These are phyloP conservation scores for Jimgerdemannia flammicorona DNA, from an alignment of 192 early-diverging fungal genomes.

Conservation along the genomic window DNA sequence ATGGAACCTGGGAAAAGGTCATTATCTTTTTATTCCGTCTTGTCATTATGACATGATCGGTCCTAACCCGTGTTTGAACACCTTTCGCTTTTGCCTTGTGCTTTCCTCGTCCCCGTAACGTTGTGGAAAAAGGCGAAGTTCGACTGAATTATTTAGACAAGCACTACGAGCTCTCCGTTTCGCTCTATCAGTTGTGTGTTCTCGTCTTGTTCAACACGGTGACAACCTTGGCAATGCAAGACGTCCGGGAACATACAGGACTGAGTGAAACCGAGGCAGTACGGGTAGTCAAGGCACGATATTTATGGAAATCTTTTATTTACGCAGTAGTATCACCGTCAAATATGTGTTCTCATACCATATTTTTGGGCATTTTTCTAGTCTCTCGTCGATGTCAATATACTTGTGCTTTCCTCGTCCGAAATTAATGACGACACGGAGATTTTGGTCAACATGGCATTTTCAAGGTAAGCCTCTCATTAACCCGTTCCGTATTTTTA, in stretches of 20 bases:
- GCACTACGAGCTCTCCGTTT: constrained; percentile 74
- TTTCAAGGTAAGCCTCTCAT: constrained; percentile 44
- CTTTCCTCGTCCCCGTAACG: not conserved
- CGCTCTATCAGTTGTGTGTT: constrained; percentile 66
- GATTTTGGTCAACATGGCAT: constrained; percentile 41
- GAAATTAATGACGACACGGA: constrained; percentile 16
- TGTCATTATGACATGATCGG: not conserved
- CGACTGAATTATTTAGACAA: constrained; percentile 63
- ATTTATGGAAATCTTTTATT: no score
- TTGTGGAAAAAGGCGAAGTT: constrained; percentile 51
- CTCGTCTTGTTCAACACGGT: constrained; percentile 65
- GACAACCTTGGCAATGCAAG: constrained; percentile 37
- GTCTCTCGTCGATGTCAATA: constrained; percentile 51
- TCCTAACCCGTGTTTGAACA: no score
- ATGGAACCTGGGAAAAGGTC: constrained; percentile 76
- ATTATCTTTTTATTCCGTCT: constrained; percentile 4
- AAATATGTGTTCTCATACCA: no score
- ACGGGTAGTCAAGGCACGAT: constrained; percentile 55
- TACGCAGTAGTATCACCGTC: not conserved
- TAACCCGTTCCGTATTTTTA: not conserved
- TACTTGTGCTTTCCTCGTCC: constrained; percentile 25
- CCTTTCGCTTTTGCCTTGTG: not conserved
- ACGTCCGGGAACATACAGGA: constrained; percentile 53
- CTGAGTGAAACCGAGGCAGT: constrained; percentile 50
- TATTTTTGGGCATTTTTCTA: constrained; percentile 18